A percentile compares a stretch with the other conserved stretches of the same genome.
Conservation (phyloP, 2,329 filamentous ascomycete species). For the Stagonosporopsis rhizophila region DNA sequence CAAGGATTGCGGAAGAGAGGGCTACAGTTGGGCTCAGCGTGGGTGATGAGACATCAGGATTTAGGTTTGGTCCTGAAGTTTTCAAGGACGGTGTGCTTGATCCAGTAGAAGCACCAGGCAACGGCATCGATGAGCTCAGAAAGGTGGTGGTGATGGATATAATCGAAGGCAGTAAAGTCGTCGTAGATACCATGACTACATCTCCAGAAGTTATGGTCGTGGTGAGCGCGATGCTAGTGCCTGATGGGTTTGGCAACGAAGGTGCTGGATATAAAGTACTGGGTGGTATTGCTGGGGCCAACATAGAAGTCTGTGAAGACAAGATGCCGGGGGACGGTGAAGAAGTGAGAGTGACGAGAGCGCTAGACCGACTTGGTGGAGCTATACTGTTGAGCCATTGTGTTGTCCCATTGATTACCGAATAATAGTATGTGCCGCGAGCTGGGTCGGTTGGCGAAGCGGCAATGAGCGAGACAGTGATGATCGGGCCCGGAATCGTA, state of each 20-base stretch:
- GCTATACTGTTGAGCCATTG: slow-evolving; percentile 40
- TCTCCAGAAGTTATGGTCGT: slow-evolving; percentile 1
- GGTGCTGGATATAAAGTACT: background rate
- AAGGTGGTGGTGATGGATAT: background rate
- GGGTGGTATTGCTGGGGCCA: background rate
- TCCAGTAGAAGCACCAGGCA: too few species aligned
- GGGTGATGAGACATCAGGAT: background rate
- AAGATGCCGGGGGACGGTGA: slow-evolving; percentile 6
- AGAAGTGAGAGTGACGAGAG: slow-evolving; percentile 12
- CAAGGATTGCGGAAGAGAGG: background rate
- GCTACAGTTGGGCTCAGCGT: too few species aligned
- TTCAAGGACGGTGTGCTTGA: background rate
- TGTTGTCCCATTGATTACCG: slow-evolving; percentile 43
- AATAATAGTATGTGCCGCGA: slow-evolving; percentile 44
- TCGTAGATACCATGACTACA: background rate
- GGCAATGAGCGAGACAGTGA: slow-evolving; percentile 43
- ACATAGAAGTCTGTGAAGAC: background rate
- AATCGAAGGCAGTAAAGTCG: background rate
- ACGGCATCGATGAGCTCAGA: background rate
- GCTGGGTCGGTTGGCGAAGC: slow-evolving; percentile 33
- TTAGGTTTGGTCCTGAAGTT: background rate
- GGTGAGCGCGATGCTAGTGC: background rate
- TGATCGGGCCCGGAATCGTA: slow-evolving; percentile 40
- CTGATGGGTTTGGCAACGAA: background rate
- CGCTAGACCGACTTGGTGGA: slow-evolving; percentile 34